These are phyloP conservation scores for Aspergillus neoniger DNA, from an alignment of 2,329 filamentous ascomycete species.

Conservation along the genomic window DNA sequence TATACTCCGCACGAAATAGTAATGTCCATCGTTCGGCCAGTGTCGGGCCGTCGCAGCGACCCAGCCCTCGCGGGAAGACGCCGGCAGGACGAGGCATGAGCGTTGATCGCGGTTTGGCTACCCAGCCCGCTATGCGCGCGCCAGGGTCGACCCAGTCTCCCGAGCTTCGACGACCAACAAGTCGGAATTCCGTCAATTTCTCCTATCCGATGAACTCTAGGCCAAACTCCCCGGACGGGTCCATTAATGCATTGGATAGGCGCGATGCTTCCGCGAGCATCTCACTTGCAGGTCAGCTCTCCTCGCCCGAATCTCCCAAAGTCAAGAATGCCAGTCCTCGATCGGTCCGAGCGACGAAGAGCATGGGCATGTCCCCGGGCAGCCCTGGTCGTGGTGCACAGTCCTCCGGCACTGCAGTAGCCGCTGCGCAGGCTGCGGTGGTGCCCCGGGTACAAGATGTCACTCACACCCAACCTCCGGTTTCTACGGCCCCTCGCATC, in stretches of 20 bases:
- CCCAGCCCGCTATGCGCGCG: slow-evolving; percentile 16
- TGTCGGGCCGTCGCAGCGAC: slow-evolving; percentile 52
- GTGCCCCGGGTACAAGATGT: slow-evolving; percentile 16
- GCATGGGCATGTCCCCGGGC: slow-evolving; percentile 25
- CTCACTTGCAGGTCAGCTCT: slow-evolving; percentile 24
- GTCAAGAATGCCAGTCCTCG: slow-evolving; percentile 26
- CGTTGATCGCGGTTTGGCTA: slow-evolving; percentile 36
- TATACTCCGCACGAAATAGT: slow-evolving; percentile 38
- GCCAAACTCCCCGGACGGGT: slow-evolving; percentile 41
- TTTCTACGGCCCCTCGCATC: not conserved
- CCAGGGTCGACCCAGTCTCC: slow-evolving; percentile 31
- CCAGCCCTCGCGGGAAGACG: slow-evolving; percentile 46
- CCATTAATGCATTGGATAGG: slow-evolving; percentile 19
- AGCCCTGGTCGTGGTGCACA: slow-evolving; percentile 30
- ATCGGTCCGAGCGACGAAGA: slow-evolving; percentile 22
- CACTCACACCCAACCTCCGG: not conserved
- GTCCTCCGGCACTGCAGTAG: slow-evolving; percentile 32
- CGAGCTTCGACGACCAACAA: slow-evolving; percentile 42
- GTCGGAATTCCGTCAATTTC: slow-evolving; percentile 51
- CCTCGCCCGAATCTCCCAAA: slow-evolving; percentile 25
- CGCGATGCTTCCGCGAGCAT: slow-evolving; percentile 17
- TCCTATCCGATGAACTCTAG: slow-evolving; percentile 48
- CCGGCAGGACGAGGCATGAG: slow-evolving; percentile 44
- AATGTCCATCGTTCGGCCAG: slow-evolving; percentile 51
- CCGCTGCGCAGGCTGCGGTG: slow-evolving; percentile 32